Evolutionary conservation across 495 filamentous ascomycete species (phyloP).

Genomic region (Tuber indicum): DNA sequence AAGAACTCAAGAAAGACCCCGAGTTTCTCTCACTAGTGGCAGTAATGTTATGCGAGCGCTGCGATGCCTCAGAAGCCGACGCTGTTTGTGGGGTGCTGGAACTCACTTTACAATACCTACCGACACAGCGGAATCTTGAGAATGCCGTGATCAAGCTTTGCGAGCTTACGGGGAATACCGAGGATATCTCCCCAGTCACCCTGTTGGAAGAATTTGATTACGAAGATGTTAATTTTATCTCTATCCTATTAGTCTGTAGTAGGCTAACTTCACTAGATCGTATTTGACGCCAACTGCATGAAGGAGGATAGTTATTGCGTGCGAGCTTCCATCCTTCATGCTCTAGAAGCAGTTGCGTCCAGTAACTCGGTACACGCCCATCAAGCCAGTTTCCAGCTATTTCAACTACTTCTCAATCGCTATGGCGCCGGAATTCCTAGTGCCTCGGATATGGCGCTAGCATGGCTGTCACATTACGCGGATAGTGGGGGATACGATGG

Average conservation of each 20-base stretch:
- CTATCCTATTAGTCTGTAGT: neutral
- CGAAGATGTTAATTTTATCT: neutral
- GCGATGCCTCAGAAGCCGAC: neutral
- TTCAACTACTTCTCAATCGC: neutral
- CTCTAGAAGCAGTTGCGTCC: neutral
- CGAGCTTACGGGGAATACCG: neutral
- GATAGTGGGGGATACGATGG: neutral
- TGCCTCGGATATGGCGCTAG: neutral
- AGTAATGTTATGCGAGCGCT: neutral
- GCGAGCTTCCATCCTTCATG: neutral
- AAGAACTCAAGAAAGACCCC: neutral
- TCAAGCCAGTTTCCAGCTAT: neutral
- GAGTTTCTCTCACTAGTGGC: neutral
- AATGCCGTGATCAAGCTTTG: neutral
- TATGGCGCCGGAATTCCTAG: neutral
- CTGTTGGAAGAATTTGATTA: neutral
- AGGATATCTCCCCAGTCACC: neutral
- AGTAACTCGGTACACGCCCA: neutral
- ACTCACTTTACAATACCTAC: neutral
- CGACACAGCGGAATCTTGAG: neutral
- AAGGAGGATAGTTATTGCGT: neutral
- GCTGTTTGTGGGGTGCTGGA: neutral
- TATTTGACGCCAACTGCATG: neutral
- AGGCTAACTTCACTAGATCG: neutral
- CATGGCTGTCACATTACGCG: neutral